Evolutionary conservation across 139 green algal genomes (phyloP), one percentile per base, ranked within the genome.

Genomic region (Mesotaenium endlicherianum): DNA sequence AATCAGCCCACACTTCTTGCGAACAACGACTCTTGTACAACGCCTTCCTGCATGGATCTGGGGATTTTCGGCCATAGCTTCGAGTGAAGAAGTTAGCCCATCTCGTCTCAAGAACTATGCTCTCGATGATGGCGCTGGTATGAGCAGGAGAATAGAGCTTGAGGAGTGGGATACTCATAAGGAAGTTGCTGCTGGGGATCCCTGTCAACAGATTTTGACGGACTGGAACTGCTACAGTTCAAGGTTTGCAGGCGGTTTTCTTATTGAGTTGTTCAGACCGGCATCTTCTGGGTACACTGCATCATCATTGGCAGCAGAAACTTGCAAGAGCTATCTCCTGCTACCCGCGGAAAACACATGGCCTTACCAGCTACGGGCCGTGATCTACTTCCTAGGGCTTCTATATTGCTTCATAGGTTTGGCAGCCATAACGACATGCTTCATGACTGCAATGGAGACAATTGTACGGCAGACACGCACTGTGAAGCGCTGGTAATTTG

Each of bases 341-440:
- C 43, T 85, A 31, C 79, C 79, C 42, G 79, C 79, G 14, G 79
- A 84, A 30, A 85, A 85, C 79, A 85, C 72, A 68, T 85, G 79
- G 79, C 70, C 40, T 39, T 34, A 30, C 17, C n/a, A 16, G n/a
- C 20, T 84, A 39, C 47, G 79, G 47, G 44, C 71, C 38, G 68
- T 20, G 41, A 41, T 85, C 2, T 85, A 85, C 49, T n/a, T 50
- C 5, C 42, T 80, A n/a, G 79, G 20, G 20, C 41, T 85, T 36
- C 14, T 81, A 0, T 85, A 85, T n/a, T 72, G 41, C 3, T 85
- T 85, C 69, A 84, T 85, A 45, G 79, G 79, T n/a, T 30, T 85
- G 14, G 71, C 71, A 26, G 44, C 69, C 75, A 85, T 85, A 42
- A 85, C 79, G n/a, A 26, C 70, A 3, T 67, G 42, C 75, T 85